Conservation (phyloP, 2,329 filamentous ascomycete genomes). For the Arachnomyces sp. region DNA sequence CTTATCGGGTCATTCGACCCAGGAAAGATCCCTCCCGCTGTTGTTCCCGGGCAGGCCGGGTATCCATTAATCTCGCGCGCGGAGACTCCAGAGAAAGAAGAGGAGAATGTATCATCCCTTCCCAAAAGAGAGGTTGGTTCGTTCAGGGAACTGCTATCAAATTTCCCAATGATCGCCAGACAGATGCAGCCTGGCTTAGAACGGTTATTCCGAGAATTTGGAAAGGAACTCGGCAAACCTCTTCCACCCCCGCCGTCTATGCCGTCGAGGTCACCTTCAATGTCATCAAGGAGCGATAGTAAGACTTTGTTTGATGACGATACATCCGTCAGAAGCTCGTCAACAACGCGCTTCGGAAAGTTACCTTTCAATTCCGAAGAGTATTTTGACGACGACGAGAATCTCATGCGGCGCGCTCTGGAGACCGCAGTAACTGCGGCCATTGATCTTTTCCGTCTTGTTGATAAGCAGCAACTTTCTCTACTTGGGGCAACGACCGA, state of each 20-base stretch:
- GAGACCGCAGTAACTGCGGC: slow-evolving; percentile 89
- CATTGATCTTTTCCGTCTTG: slow-evolving; percentile 90
- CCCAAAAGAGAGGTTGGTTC: slow-evolving; percentile 82
- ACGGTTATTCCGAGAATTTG: slow-evolving; percentile 82
- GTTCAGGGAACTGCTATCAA: slow-evolving; percentile 80
- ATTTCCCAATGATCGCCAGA: slow-evolving; percentile 90
- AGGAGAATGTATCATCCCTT: slow-evolving; percentile 30
- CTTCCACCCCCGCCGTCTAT: slow-evolving; percentile 61
- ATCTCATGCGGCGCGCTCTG: slow-evolving; percentile 76
- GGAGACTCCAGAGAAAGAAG: slow-evolving; percentile 17
- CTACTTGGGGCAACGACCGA: slow-evolving; percentile 88
- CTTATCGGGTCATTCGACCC: slow-evolving; percentile 78
- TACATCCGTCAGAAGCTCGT: slow-evolving; percentile 27
- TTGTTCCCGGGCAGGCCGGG: slow-evolving; percentile 39
- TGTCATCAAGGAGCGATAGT: slow-evolving; percentile 50
- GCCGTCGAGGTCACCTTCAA: slow-evolving; percentile 45
- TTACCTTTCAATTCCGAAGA: slow-evolving; percentile 55
- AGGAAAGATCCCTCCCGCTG: slow-evolving; percentile 61
- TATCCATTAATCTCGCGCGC: slow-evolving; percentile 15
- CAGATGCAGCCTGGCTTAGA: slow-evolving; percentile 94
- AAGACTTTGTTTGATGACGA: slow-evolving; percentile 32
- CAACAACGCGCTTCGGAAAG: slow-evolving; percentile 21
- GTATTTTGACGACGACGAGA: slow-evolving; percentile 83
- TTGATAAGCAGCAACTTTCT: slow-evolving; percentile 92
- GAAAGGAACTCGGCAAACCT: slow-evolving; percentile 74